Conservation (phyloP, 345 rosid species). For the Rubroshorea leprosula region DNA sequence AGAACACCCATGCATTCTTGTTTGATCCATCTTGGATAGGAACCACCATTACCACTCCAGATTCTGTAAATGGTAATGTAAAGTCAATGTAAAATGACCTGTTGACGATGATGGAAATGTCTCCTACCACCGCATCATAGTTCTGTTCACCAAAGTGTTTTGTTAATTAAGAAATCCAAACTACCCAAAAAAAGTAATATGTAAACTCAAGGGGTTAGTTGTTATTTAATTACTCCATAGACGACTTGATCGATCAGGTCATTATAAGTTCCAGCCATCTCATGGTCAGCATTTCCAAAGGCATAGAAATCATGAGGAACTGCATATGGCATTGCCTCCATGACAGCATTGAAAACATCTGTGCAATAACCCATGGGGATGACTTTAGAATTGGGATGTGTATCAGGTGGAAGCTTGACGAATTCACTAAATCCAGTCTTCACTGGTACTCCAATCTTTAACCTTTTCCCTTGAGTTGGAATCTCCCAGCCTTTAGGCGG, state of each 20-base stretch:
- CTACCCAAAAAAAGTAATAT: not conserved
- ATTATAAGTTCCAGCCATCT: conserved; percentile 15
- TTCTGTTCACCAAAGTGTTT: conserved; percentile 15
- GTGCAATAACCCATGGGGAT: conserved; percentile 19
- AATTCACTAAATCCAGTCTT: conserved; percentile 29
- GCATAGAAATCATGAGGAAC: conserved; percentile 20
- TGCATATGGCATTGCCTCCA: conserved; percentile 21
- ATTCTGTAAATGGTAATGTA: conserved; percentile 37
- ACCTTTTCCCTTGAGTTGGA: conserved; percentile 30
- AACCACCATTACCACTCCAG: conserved; percentile 38
- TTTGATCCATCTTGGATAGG: not conserved
- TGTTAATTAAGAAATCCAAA: not conserved
- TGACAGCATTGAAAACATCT: conserved; percentile 29
- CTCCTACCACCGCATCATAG: conserved; percentile 41
- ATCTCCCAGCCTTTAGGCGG: conserved; percentile 34
- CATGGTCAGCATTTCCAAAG: not conserved
- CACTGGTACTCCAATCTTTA: conserved; percentile 40
- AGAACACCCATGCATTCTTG: too few species aligned
- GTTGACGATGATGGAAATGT: conserved; percentile 27
- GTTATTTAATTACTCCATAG: not conserved
- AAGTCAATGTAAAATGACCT: conserved; percentile 32
- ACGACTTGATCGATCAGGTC: conserved; percentile 19
- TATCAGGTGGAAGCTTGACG: conserved; percentile 7
- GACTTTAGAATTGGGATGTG: not conserved
- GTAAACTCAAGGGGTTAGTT: not conserved